Evolutionary conservation across 306 rosid species (phyloP).

Genomic region (Quillaja saponaria): DNA sequence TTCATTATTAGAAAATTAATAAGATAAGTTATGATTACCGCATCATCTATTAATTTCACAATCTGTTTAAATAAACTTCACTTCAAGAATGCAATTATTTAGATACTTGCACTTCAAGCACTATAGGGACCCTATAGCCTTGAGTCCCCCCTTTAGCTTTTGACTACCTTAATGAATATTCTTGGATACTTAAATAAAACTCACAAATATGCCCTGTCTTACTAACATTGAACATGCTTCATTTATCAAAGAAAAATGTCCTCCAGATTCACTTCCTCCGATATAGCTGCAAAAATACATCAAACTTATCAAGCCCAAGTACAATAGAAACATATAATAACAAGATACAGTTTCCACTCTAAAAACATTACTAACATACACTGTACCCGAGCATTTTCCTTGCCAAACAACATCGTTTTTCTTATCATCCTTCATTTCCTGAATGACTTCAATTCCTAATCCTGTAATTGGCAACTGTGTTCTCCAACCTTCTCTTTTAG

Average conservation of each 20-base stretch:
- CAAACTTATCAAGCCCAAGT: slow-evolving; percentile 8
- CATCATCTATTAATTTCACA: too few species aligned
- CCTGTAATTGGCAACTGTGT: slow-evolving; percentile 69
- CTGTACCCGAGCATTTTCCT: slow-evolving; percentile 99
- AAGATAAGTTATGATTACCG: too few species aligned
- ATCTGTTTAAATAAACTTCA: too few species aligned
- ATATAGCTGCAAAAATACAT: slow-evolving; percentile 66
- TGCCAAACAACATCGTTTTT: slow-evolving; percentile 75
- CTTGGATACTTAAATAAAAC: slow-evolving; percentile 20
- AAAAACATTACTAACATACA: slow-evolving; percentile 63
- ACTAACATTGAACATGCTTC: slow-evolving; percentile 98
- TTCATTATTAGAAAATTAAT: too few species aligned
- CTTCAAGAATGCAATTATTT: too few species aligned
- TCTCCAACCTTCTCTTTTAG: slow-evolving; percentile 76
- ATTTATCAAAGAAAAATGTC: slow-evolving; percentile 79
- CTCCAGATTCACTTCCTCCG: slow-evolving; percentile 81
- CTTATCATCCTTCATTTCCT: slow-evolving; percentile 73
- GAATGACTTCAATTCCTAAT: slow-evolving; percentile 63
- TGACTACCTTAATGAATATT: too few species aligned
- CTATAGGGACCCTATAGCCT: too few species aligned
- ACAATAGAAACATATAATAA: slow-evolving; percentile 17
- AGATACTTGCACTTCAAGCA: too few species aligned
- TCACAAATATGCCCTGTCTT: slow-evolving; percentile 38
- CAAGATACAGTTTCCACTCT: slow-evolving; percentile 8
- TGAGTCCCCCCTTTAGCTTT: too few species aligned